Conservation (phyloP, 768 basidiomycete genomes). For the Lactarius tabidus region DNA sequence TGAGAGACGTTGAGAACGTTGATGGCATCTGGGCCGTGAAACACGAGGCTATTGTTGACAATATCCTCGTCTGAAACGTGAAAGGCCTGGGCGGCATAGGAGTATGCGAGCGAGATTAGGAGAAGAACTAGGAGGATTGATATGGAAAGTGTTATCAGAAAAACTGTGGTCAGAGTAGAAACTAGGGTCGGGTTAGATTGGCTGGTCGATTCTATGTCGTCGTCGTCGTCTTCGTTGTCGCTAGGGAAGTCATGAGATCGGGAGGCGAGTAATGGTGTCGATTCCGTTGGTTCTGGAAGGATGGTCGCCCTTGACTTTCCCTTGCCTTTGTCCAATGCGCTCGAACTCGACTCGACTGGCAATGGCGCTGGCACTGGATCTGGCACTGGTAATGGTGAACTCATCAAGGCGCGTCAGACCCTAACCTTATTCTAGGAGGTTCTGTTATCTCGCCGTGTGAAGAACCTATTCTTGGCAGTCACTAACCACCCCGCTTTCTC, state of each 20-base stretch:
- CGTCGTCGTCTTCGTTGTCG: slow-evolving; percentile 27
- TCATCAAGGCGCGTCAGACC: neutral
- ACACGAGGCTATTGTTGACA: slow-evolving; percentile 49
- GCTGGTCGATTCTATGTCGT: slow-evolving; percentile 24
- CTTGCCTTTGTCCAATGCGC: slow-evolving; percentile 36
- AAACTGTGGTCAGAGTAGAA: slow-evolving; percentile 43
- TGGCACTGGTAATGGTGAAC: neutral
- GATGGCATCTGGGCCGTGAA: slow-evolving; percentile 58
- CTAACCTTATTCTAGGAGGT: neutral
- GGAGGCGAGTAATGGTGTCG: slow-evolving; percentile 51
- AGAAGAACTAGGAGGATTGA: slow-evolving; percentile 44
- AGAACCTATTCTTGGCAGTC: too few relatives aligned
- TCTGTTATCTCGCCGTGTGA: neutral
- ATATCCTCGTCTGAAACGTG: slow-evolving; percentile 54
- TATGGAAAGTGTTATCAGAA: slow-evolving; percentile 51
- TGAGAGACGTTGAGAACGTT: slow-evolving; percentile 58
- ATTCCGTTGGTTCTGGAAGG: slow-evolving; percentile 41
- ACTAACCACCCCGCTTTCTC: too few relatives aligned
- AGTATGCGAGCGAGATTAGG: slow-evolving; percentile 55
- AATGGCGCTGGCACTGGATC: neutral
- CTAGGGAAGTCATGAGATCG: slow-evolving; percentile 33
- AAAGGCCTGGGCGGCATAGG: slow-evolving; percentile 57
- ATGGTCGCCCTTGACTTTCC: slow-evolving; percentile 50
- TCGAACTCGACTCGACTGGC: neutral
- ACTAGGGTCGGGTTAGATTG: slow-evolving; percentile 32